Evolutionary conservation across 2,329 filamentous ascomycete genomes (phyloP).

Genomic region (Fusarium xyrophilum): DNA sequence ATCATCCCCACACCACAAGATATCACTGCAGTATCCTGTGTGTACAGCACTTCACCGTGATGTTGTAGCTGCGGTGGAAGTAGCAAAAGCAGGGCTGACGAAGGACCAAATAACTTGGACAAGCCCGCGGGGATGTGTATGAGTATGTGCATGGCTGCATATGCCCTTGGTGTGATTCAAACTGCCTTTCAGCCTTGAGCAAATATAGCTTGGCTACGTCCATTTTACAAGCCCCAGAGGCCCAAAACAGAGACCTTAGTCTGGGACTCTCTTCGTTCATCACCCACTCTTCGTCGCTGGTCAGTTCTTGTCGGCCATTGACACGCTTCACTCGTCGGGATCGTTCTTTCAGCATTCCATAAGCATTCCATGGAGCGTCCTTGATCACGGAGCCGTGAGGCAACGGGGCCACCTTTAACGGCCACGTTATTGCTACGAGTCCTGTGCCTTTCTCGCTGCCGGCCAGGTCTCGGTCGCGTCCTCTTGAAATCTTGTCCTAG

Average conservation of each 20-base stretch:
- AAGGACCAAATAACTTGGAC: constrained; percentile 22
- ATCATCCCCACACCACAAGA: constrained; percentile 39
- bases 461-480: constrained; percentile 39
- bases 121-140: constrained; percentile 27
- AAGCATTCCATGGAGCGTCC: constrained; percentile 27
- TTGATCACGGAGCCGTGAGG: constrained; percentile 15
- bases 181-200: constrained; percentile 15
- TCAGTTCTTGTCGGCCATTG: neutral
- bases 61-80: constrained; percentile 27
- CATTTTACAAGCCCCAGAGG: neutral
- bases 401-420: constrained; percentile 35
- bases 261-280: neutral
- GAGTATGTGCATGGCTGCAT: constrained; percentile 27
- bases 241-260: neutral
- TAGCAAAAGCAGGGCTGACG: constrained; percentile 33
- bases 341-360: constrained; percentile 27
- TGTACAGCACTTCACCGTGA: constrained; percentile 31
- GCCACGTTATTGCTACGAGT: constrained; percentile 40
- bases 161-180: constrained; percentile 18
- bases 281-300: neutral
- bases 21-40: constrained; percentile 31
- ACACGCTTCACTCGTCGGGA: neutral
- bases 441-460: constrained; percentile 43
- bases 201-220: constrained; percentile 12
- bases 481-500: constrained; percentile 30